A percentile compares a stretch with the other conserved stretches of the same genome.
Evolutionary conservation across 1,284 basidiomycete species (phyloP).

Genomic region (Phylloporus sp.): DNA sequence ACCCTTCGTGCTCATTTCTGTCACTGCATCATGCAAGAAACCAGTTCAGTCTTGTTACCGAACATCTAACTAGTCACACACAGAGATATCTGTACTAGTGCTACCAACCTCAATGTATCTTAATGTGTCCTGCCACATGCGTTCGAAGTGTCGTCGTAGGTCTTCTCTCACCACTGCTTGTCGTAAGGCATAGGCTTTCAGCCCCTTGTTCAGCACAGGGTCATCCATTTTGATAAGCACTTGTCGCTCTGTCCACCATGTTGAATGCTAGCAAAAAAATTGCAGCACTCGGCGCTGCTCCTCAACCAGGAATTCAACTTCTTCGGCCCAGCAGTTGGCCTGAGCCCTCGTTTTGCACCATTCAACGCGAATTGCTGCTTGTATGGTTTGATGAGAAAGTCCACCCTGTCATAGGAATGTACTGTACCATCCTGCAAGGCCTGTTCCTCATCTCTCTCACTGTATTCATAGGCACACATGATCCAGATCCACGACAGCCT

Average conservation of each 20-base stretch:
- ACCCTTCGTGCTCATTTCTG: no score
- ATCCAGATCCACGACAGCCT: no score
- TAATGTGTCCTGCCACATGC: neutral
- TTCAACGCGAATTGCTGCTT: conserved; percentile 6
- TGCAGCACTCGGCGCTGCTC: neutral
- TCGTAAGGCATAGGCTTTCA: neutral
- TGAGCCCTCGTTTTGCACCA: conserved; percentile 5
- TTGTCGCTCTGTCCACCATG: conserved; percentile 1
- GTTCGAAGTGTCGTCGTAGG: neutral
- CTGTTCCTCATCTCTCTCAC: no score
- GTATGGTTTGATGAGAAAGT: neutral
- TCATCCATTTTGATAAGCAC: neutral
- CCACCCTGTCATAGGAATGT: neutral
- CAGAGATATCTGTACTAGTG: no score
- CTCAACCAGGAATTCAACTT: neutral
- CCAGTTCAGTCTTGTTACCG: no score
- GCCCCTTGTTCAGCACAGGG: neutral
- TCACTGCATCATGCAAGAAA: no score
- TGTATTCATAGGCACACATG: no score
- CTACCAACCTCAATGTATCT: neutral
- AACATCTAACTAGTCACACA: no score
- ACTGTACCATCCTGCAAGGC: neutral
- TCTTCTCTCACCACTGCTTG: neutral
- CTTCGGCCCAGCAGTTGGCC: neutral
- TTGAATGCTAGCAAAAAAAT: conserved; percentile 1